A percentile compares a stretch with the other conserved stretches of the same genome.
phyloP scores from a whole-genome alignment of 2,329 filamentous ascomycete genomes.

The Arachnomyces sp. region DNA sequence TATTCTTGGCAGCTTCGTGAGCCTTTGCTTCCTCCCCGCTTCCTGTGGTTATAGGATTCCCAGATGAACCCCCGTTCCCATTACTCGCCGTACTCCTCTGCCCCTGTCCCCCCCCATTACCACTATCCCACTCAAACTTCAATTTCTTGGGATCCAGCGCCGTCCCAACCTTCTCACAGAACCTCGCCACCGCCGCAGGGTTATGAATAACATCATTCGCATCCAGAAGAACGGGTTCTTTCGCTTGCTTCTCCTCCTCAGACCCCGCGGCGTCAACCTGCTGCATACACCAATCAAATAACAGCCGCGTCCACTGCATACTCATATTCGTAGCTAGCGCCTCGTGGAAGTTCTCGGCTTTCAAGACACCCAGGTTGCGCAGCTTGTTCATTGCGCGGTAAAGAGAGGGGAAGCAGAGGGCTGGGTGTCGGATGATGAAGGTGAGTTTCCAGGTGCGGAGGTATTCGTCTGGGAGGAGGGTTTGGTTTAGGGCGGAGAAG shows the following conservation, averaged over 20 bases:
- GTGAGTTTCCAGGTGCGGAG: slow-evolving; percentile 25
- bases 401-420: slow-evolving; percentile 30
- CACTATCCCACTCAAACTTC: slow-evolving; percentile 25
- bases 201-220: slow-evolving; percentile 32
- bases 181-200: slow-evolving; percentile 21
- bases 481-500: slow-evolving; percentile 24
- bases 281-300: slow-evolving; percentile 25
- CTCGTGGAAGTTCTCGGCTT: slow-evolving; percentile 12
- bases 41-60: slow-evolving; percentile 3
- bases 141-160: slow-evolving; percentile 23
- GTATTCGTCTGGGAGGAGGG: slow-evolving; percentile 28
- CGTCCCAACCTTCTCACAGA: slow-evolving; percentile 20
- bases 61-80: too few species aligned
- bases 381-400: slow-evolving; percentile 24
- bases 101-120: slow-evolving; percentile 9
- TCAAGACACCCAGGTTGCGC: slow-evolving; percentile 8
- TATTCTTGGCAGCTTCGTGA: slow-evolving; percentile 7
- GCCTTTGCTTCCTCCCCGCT: neutral
- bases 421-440: slow-evolving; percentile 34
- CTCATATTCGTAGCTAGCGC: slow-evolving; percentile 19
- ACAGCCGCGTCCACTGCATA: slow-evolving; percentile 22
- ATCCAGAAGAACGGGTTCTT: slow-evolving; percentile 27
- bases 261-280: too few species aligned
- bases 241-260: slow-evolving; percentile 17
- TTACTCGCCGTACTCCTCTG: neutral